phyloP scores from a whole-genome alignment of 305 asterid genomes.

The Fraxinus sp. region DNA sequence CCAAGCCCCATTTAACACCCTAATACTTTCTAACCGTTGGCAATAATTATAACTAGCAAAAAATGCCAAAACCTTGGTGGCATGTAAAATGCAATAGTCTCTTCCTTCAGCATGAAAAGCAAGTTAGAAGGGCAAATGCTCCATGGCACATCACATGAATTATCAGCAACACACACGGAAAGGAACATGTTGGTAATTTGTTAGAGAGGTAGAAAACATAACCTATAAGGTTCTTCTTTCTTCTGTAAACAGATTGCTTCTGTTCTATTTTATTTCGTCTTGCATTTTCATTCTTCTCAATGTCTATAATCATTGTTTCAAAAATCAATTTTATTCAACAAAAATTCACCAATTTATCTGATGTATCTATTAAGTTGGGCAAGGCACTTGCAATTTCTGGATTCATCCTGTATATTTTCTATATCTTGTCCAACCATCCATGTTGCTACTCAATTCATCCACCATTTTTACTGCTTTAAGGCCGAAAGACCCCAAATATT shows the following conservation, averaged over 20 bases:
- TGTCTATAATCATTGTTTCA: not conserved
- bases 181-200: not conserved
- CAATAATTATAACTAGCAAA: not conserved
- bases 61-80: not conserved
- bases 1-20: not conserved
- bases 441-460: constrained; percentile 22
- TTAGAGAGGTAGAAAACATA: not conserved
- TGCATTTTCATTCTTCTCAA: not conserved
- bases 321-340: constrained; percentile 11
- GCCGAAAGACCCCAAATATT: not conserved
- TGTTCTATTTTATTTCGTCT: not conserved
- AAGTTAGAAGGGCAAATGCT: constrained; percentile 5
- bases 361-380: constrained; percentile 7
- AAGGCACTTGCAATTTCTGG: constrained; percentile 29
- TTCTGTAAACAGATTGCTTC: not conserved
- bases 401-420: constrained; percentile 24
- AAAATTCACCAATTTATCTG: not conserved
- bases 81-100: constrained; percentile 21
- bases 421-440: constrained; percentile 23
- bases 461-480: constrained; percentile 9
- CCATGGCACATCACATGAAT: constrained; percentile 23
- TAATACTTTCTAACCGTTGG: not conserved
- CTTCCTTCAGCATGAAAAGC: constrained; percentile 16
- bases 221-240: not conserved
- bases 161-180: constrained; percentile 2